Evolutionary conservation across 371 early-diverging fungal genomes (phyloP).

Genomic region (Blastocladiella emersonii): DNA sequence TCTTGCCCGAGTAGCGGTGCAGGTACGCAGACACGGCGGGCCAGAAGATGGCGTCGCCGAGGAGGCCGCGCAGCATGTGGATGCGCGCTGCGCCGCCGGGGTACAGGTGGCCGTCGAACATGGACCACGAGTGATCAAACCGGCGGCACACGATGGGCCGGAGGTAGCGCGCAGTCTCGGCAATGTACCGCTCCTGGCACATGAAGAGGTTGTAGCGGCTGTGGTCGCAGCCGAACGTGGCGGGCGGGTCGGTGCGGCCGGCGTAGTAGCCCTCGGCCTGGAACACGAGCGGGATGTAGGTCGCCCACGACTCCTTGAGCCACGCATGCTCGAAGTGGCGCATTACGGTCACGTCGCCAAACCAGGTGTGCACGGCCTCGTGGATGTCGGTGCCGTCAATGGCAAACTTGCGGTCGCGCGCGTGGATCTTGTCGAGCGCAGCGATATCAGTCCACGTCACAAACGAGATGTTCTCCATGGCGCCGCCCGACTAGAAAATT

Average conservation of each 20-base stretch:
- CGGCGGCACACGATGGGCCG: constrained; percentile 38
- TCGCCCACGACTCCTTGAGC: constrained; percentile 51
- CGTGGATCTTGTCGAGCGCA: constrained; percentile 21
- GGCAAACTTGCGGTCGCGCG: constrained; percentile 14
- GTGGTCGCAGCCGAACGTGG: constrained; percentile 18
- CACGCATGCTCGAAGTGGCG: constrained; percentile 47
- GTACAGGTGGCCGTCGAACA: constrained; percentile 12
- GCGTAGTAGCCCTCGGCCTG: constrained; percentile 21
- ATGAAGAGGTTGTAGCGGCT: constrained; percentile 17
- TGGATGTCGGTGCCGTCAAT: constrained; percentile 32
- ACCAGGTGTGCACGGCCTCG: constrained; percentile 49
- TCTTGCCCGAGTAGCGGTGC: constrained; percentile 17
- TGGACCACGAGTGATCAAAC: constrained; percentile 30
- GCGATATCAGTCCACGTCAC: constrained; percentile 20
- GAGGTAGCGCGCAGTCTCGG: constrained; percentile 12
- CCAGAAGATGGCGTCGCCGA: constrained; percentile 43
- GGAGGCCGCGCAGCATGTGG: constrained; percentile 30
- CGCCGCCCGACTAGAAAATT: constrained; percentile 31
- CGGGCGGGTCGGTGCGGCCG: neutral
- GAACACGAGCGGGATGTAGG: constrained; percentile 17
- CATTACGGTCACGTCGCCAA: constrained; percentile 13
- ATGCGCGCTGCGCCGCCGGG: constrained; percentile 41
- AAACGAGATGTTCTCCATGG: constrained; percentile 45
- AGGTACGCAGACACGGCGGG: constrained; percentile 30
- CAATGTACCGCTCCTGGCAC: constrained; percentile 17